Conservation (phyloP, 2,329 filamentous ascomycete genomes). For the Leptographium radiaticola region DNA sequence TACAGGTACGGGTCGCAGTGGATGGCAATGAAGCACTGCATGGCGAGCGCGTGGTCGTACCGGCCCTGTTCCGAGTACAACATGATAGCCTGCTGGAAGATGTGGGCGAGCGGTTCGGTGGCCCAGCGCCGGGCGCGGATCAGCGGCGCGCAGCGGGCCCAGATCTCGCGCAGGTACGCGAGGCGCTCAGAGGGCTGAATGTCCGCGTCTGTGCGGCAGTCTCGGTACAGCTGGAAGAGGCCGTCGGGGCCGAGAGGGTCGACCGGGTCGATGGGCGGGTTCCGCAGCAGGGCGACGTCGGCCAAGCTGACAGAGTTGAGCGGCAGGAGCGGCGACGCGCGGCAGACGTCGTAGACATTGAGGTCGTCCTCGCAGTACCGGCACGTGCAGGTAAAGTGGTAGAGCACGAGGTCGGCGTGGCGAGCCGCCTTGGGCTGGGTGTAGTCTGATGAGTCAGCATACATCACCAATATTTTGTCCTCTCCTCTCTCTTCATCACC, state of each 20-base stretch:
- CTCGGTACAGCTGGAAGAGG: constrained; percentile 19
- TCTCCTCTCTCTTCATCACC: constrained; percentile 8
- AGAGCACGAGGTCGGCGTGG: constrained; percentile 29
- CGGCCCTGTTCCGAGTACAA: constrained; percentile 29
- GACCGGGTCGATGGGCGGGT: constrained; percentile 18
- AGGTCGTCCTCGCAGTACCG: constrained; percentile 35
- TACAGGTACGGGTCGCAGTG: constrained; percentile 36
- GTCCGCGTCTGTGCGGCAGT: constrained; percentile 13
- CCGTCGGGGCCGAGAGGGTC: constrained; percentile 9
- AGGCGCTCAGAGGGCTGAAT: constrained; percentile 7
- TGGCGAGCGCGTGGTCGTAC: constrained; percentile 29
- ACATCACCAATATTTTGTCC: too few relatives aligned
- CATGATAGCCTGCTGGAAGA: constrained; percentile 30
- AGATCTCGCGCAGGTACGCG: constrained; percentile 21
- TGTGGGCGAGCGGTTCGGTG: constrained; percentile 32
- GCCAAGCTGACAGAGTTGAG: constrained; percentile 34
- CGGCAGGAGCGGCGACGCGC: constrained; percentile 24
- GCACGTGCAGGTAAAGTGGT: constrained; percentile 41
- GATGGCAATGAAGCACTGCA: constrained; percentile 33
- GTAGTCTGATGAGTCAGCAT: constrained; percentile 25
- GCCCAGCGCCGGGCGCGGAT: constrained; percentile 29
- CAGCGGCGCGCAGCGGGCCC: constrained; percentile 25
- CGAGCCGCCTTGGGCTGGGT: constrained; percentile 30
- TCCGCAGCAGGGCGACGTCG: constrained; percentile 20
- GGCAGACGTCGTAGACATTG: constrained; percentile 39